Percentiles rank a stretch among this genome's conserved stretches.
These are phyloP conservation scores for Solanum dulcamara DNA, from an alignment of 257 asterid genomes.

Conservation along the genomic window DNA sequence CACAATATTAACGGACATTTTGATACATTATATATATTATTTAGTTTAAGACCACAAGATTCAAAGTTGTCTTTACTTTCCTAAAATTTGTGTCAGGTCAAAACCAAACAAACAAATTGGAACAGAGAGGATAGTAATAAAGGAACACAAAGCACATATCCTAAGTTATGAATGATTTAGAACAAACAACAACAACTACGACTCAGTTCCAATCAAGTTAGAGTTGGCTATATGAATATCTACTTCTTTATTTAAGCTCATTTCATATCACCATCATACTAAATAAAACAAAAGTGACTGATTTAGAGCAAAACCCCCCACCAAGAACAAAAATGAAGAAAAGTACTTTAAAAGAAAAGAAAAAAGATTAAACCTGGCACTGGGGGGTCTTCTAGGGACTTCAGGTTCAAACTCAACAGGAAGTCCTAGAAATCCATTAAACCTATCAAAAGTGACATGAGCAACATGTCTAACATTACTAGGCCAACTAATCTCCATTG, in stretches of 20 bases:
- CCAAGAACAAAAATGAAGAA: not conserved
- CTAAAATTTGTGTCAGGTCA: too few species aligned
- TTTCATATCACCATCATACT: not conserved
- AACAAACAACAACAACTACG: not conserved
- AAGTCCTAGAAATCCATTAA: slow-evolving; percentile 54
- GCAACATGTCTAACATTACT: slow-evolving; percentile 53
- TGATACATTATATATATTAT: too few species aligned
- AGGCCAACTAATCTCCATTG: slow-evolving; percentile 38
- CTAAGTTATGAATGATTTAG: not conserved
- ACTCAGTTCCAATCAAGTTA: not conserved
- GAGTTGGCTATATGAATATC: not conserved
- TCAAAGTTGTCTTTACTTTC: too few species aligned
- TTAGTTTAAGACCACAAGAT: too few species aligned
- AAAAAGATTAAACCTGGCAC: slow-evolving; percentile 36
- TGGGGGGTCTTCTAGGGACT: slow-evolving; percentile 51
- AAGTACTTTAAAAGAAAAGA: not conserved
- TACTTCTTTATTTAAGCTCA: not conserved
- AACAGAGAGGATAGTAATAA: not conserved
- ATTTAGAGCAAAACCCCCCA: not conserved
- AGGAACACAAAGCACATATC: not conserved
- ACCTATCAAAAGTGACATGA: slow-evolving; percentile 52
- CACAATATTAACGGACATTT: too few species aligned
- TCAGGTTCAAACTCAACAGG: slow-evolving; percentile 65
- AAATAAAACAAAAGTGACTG: not conserved
- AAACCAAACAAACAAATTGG: too few species aligned